A percentile compares a stretch with the other conserved stretches of the same genome.
These are phyloP conservation scores for Letharia lupina DNA, from an alignment of 495 filamentous ascomycete species.

Conservation along the genomic window DNA sequence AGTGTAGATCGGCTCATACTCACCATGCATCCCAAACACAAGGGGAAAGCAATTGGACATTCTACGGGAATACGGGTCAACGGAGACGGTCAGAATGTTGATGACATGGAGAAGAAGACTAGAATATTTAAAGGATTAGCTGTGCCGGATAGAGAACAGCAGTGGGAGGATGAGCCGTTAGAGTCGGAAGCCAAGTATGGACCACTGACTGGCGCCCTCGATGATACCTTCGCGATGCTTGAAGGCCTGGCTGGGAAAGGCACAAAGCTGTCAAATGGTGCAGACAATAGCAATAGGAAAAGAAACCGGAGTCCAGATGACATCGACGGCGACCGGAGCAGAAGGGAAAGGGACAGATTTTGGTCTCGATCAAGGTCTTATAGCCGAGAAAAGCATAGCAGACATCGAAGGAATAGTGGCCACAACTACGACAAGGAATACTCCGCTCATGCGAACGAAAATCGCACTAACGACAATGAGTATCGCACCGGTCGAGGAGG, in stretches of 20 bases:
- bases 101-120: conserved; percentile 53
- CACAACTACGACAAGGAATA: conserved; percentile 16
- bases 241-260: conserved; percentile 75
- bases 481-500: conserved; percentile 30
- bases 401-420: conserved; percentile 38
- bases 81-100: conserved; percentile 36
- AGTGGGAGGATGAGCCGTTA: conserved; percentile 45
- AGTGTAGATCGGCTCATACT: conserved; percentile 81
- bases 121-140: conserved; percentile 83
- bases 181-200: conserved; percentile 29
- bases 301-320: conserved; percentile 67
- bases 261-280: conserved; percentile 35
- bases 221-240: conserved; percentile 87
- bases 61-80: conserved; percentile 15
- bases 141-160: conserved; percentile 68
- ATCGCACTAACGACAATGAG: conserved; percentile 37
- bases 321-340: conserved; percentile 40
- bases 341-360: conserved; percentile 42
- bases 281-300: conserved; percentile 48
- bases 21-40: conserved; percentile 82
- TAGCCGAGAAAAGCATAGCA: conserved; percentile 35
- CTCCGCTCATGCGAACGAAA: conserved; percentile 7
- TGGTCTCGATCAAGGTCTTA: conserved; percentile 51
- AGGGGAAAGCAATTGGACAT: conserved; percentile 24
- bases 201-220: conserved; percentile 56